phyloP scores from a whole-genome alignment of 2,329 filamentous ascomycete genomes.

The Ophidiomyces ophidiicola region DNA sequence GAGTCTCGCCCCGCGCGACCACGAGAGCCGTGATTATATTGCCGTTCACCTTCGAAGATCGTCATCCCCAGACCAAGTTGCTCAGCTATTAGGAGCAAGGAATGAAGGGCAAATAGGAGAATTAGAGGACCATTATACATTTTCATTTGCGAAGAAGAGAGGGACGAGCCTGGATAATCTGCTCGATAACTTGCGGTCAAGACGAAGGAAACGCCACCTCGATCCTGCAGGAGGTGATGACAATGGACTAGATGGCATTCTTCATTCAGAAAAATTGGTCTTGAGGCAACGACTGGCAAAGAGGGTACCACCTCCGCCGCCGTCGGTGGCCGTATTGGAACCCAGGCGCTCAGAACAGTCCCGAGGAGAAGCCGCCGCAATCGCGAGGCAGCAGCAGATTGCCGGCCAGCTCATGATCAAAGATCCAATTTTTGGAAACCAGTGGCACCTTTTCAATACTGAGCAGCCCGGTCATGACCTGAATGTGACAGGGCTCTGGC shows the following conservation, averaged over 20 bases:
- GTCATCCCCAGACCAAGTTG: constrained; percentile 50
- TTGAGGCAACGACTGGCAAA: constrained; percentile 51
- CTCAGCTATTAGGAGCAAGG: constrained; percentile 57
- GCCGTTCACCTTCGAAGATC: constrained; percentile 67
- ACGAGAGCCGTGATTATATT: constrained; percentile 80
- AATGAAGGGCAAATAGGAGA: constrained; percentile 73
- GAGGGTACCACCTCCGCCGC: constrained; percentile 33
- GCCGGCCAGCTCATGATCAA: constrained; percentile 58
- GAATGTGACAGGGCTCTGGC: constrained; percentile 90
- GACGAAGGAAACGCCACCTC: constrained; percentile 44
- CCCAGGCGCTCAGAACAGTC: constrained; percentile 8
- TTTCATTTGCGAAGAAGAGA: constrained; percentile 51
- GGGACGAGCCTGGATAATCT: constrained; percentile 45
- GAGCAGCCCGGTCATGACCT: constrained; percentile 75
- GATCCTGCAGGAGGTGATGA: constrained; percentile 15
- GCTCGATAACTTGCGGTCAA: constrained; percentile 42
- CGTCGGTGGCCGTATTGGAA: constrained; percentile 10
- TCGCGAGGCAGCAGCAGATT: constrained; percentile 48
- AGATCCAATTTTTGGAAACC: constrained; percentile 84
- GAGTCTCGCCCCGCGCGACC: constrained; percentile 49
- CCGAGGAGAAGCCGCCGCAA: constrained; percentile 37
- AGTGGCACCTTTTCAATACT: constrained; percentile 91
- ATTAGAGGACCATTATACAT: constrained; percentile 71
- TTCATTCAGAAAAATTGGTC: constrained; percentile 68
- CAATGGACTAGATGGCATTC: constrained; percentile 60